These are phyloP conservation scores for Paracoccidioides lutzii DNA, from an alignment of 2,329 filamentous ascomycete genomes.

Conservation along the genomic window DNA sequence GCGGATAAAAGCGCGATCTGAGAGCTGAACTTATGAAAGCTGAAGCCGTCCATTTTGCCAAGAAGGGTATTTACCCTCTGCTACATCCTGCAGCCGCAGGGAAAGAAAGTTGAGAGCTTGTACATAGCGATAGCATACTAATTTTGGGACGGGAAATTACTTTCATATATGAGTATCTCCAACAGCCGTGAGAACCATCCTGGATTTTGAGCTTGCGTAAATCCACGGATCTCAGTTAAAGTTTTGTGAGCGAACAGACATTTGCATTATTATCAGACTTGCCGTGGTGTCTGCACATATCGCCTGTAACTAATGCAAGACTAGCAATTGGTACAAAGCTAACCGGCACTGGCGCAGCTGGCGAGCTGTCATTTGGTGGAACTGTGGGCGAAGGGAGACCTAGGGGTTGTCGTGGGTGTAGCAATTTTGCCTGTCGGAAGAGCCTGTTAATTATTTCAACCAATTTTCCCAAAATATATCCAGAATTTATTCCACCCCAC, in stretches of 20 bases:
- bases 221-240: neutral
- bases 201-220: neutral
- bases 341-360: neutral
- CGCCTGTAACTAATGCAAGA: neutral
- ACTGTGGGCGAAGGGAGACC: neutral
- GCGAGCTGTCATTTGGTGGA: neutral
- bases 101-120: neutral
- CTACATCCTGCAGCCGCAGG: neutral
- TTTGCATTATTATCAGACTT: neutral
- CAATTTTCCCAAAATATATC: neutral
- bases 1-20: constrained; percentile 66
- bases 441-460: neutral
- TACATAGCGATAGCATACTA: neutral
- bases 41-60: constrained; percentile 76
- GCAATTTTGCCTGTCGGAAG: neutral
- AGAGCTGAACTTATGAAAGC: constrained; percentile 80
- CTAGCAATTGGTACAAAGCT: neutral
- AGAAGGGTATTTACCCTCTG: constrained; percentile 48
- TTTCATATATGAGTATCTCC: neutral
- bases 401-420: neutral
- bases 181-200: neutral
- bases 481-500: constrained; percentile 3
- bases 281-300: neutral
- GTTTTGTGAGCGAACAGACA: neutral
- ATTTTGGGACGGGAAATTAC: neutral